Conservation (phyloP, 2,329 filamentous ascomycete species). For the Pezicula radicicola region DNA sequence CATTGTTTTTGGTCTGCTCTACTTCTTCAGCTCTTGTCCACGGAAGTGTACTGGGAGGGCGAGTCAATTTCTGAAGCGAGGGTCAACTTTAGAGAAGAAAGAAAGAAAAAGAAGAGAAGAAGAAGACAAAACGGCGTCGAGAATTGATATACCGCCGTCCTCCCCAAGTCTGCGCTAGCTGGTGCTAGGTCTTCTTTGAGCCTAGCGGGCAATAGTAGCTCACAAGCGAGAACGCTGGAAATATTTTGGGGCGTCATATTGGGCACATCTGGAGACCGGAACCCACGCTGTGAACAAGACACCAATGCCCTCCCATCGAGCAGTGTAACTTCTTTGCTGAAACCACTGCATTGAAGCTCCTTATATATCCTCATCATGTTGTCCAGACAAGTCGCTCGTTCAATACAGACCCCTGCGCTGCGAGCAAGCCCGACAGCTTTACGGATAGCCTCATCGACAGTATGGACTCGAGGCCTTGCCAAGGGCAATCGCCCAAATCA, state of each 20-base stretch:
- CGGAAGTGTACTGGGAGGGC: constrained; percentile 37
- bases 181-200: background rate
- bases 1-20: constrained; percentile 42
- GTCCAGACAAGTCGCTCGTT: constrained; percentile 23
- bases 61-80: constrained; percentile 58
- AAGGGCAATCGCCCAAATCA: constrained; percentile 31
- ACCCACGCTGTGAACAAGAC: background rate
- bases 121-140: background rate
- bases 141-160: background rate
- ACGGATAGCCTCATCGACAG: constrained; percentile 30
- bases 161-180: background rate
- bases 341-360: constrained; percentile 13
- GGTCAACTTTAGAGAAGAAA: constrained; percentile 50
- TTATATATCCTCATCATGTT: constrained; percentile 24
- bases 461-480: constrained; percentile 44
- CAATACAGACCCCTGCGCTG: constrained; percentile 21
- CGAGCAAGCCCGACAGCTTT: constrained; percentile 22
- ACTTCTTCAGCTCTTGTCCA: constrained; percentile 54
- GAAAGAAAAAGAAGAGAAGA: constrained; percentile 28
- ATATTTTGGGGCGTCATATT: constrained; percentile 3
- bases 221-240: background rate
- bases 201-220: background rate
- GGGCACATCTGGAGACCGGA: background rate
- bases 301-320: constrained; percentile 5
- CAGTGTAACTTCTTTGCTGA: constrained; percentile 26